Evolutionary conservation across 2,329 filamentous ascomycete species (phyloP), one percentile per base, ranked within the genome.

Genomic region (Aureobasidium leucospermi): DNA sequence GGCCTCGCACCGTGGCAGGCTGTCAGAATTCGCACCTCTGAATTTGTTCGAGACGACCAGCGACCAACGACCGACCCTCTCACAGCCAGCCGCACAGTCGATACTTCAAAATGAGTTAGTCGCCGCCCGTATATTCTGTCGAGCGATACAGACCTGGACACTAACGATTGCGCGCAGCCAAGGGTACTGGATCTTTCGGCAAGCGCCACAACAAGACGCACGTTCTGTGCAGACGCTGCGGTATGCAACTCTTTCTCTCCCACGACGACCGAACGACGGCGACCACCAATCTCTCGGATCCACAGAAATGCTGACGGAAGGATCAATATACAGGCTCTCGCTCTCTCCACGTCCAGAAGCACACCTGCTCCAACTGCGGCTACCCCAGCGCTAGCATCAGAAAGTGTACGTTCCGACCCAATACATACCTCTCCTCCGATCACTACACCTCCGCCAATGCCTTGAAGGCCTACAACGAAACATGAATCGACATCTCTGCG

Each of bases 281-380:
- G 5, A 23, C 29, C 41, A 29, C 11, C 31, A 29, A 38, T 32
- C 16, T 57, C 32, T 41, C 6, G 41, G 53, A 29, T 6, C 61
- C 5, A 52, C 61, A 66, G 56, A 57, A 61, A 63, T 68, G 59
- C 66, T 71, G 62, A 71, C 63, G 43, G 58, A 52, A 52, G 63
- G 61, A 64, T 63, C 41, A 41, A 52, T 23, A 16, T 36, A 61
- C 72, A 95, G 91, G 93, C 81, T 88, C 89, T 78, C 92, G 94
- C 77, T 96, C 94, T 74, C 87, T 96, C 80, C 94, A 99, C 88
- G 87, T 97, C 82, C 94, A 99, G 85, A 99, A 99, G 89, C 88
- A 96, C 81, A 95, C 91, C 76, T 99, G 94, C 84, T 79, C 93
- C 71, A 85, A 84, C 74, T 99, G 94, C 85, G 94, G 92, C 78